Percentiles rank a stretch among this genome's conserved stretches.
Conservation (phyloP, 2,329 filamentous ascomycete genomes). For the Phialophora verrucosa region DNA sequence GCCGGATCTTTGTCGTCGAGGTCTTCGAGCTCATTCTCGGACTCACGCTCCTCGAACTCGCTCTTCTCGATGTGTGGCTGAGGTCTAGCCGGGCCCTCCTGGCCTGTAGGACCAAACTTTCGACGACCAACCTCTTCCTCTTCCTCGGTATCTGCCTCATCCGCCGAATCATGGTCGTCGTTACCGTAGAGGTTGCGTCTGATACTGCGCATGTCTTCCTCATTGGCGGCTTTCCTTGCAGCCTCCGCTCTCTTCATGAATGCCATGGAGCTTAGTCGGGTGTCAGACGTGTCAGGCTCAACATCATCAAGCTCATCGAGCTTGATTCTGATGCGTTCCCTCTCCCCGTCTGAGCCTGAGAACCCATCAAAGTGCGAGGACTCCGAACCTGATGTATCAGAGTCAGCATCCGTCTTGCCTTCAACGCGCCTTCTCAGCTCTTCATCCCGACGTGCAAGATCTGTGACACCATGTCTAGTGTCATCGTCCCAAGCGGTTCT, state of each 20-base stretch:
- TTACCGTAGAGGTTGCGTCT: conserved; percentile 70
- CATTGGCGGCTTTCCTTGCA: conserved; percentile 76
- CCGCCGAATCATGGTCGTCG: conserved; percentile 60
- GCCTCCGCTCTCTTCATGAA: conserved; percentile 94
- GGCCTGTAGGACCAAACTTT: conserved; percentile 43
- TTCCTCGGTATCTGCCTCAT: conserved; percentile 60
- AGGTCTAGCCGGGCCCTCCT: conserved; percentile 42
- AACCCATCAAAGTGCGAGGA: conserved; percentile 67
- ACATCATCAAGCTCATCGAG: conserved; percentile 48
- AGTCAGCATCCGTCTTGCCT: conserved; percentile 69
- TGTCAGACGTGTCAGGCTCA: conserved; percentile 56
- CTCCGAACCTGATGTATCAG: conserved; percentile 68
- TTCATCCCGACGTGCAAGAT: conserved; percentile 82
- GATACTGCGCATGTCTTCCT: conserved; percentile 73
- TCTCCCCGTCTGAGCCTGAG: conserved; percentile 64
- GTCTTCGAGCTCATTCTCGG: conserved; percentile 52
- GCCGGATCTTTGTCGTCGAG: conserved; percentile 39
- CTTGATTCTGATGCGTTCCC: conserved; percentile 47
- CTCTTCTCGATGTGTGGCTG: conserved; percentile 46
- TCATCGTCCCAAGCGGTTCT: conserved; percentile 88
- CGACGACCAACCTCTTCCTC: conserved; percentile 69
- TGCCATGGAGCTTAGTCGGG: conserved; percentile 79
- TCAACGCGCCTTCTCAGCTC: conserved; percentile 80
- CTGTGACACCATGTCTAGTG: conserved; percentile 75
- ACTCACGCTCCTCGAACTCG: conserved; percentile 68